Base-by-base conservation (phyloP, 1,284 basidiomycete genomes). In the Bjerkandera adusta region DNA sequence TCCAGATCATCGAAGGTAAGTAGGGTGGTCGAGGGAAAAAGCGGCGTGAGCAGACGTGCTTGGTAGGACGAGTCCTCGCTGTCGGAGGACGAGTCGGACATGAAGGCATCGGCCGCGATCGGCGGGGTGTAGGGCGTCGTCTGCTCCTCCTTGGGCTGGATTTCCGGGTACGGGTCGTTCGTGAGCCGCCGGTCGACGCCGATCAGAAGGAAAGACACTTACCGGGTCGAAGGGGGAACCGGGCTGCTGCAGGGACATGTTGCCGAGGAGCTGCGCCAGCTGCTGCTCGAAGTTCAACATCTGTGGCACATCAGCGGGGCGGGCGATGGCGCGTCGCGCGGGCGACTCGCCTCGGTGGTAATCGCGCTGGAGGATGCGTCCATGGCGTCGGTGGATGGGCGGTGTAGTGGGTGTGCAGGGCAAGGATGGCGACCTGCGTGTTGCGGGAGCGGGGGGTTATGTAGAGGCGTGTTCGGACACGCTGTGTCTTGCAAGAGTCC, bases 41-140 rank as follows among this genome's bases (percentile, higher is more conserved):
- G 47, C 26, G 47, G 47, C 35, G 50, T 48, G 32, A 44, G 41
- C 43, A 33, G 26, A 52, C 50, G 51, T 48, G 60, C 63, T 47
- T 52, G 55, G 50, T 58, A 61, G 6, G 42, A 54, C 47, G 61
- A 57, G 47, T 61, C 59, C 48, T 61, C 61, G 35, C 51, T 48
- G 56, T 59, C 58, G 46, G 60, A 56, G n/a, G n/a, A n/a, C 38
- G 57, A 53, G 52, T 61, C 60, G 43, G 50, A 59, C 58, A 57
- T 60, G 58, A 42, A 47, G 45, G 57, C 51, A 54, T 65, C 60
- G 38, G 43, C 51, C 36, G 39, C 49, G 27, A 30, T 34, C 46
- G 50, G 46, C 47, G 27, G 54, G 36, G 46, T 45, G 38, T 43
- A 51, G 52, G 41, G 44, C 11, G 47, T 37, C 12, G 43, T 25